Conservation (phyloP, 164 flowering plant genomes). For the Nymphaea colorata region DNA sequence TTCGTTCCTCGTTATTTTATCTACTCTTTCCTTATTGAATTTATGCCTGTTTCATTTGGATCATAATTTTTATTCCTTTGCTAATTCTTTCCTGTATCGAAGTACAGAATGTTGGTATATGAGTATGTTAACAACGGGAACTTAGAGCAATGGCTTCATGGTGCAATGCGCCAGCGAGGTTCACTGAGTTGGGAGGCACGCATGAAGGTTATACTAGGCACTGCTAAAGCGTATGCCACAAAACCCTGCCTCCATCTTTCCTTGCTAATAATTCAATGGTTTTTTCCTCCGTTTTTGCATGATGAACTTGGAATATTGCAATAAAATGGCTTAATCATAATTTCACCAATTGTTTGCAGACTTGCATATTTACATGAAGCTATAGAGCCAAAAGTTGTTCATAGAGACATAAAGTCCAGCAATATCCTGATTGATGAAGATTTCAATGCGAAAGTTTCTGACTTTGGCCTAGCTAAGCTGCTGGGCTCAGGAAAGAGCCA, state of each 20-base stretch:
- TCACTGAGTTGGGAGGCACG: slow-evolving; percentile 24
- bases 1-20: no score
- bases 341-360: slow-evolving; percentile 13
- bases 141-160: slow-evolving; percentile 33
- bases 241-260: not conserved
- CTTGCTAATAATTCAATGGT: not conserved
- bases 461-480: slow-evolving; percentile 47
- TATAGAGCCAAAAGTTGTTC: slow-evolving; percentile 43
- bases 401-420: slow-evolving; percentile 43
- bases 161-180: slow-evolving; percentile 19
- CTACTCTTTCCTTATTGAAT: no score
- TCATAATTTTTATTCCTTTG: not conserved
- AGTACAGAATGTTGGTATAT: slow-evolving; percentile 11
- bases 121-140: slow-evolving; percentile 16
- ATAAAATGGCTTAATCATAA: no score
- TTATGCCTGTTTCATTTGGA: not conserved
- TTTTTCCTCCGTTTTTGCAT: not conserved
- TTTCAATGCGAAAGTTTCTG: slow-evolving; percentile 30
- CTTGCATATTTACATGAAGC: slow-evolving; percentile 47
- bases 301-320: not conserved
- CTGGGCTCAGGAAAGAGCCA: slow-evolving; percentile 40
- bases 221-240: slow-evolving; percentile 26
- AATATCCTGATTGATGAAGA: slow-evolving; percentile 20
- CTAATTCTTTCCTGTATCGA: not conserved
- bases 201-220: slow-evolving; percentile 26